Base-by-base conservation (phyloP, 2,329 filamentous ascomycete genomes). In the Metarhizium album region DNA sequence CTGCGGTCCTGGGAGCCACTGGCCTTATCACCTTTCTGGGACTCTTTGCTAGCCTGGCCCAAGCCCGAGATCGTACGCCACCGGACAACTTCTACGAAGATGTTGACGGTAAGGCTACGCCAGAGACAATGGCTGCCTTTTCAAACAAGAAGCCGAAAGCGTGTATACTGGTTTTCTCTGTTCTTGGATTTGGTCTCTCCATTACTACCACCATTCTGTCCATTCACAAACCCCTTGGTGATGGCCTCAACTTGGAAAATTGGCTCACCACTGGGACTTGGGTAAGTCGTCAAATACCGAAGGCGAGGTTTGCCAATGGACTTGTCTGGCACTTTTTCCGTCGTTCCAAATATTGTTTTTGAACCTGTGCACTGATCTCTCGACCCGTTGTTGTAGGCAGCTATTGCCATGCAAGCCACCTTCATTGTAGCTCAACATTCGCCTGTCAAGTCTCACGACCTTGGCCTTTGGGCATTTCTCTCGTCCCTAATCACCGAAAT, bases 31-130 rank as follows among this genome's bases (percentile, higher is more conserved):
- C 70, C 13, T 47, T 68, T 6, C 72, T 71, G 9, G 67, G 67
- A 40, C 33, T 70, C 22, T 52, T 62, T 37, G 63, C 64, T 42
- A 57, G 69, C 35, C 35, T 64, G 45, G 56, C 57, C 31, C 70
- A 73, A 52, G 52, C 65, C 35, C 66, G 64, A 31, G 58, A 62
- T 38, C 63, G 64, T 23, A 61, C 60, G 4, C 64, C 67, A 8
- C 67, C 67, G 52, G 69, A 75, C 40, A 67, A 74, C 11, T 69
- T 74, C 13, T 90, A 90, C 60, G 70, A 82, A 57, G 86, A 90
- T 60, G 68, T 74, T 54, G 86, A 90, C 66, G 86, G 86, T 46
- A 73, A 76, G 55, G 84, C 83, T 31, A 84, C 81, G 0, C 73
- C 78, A 40, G 80, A 84, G 60, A 80, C 82, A 1, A 62, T 81